Evolutionary conservation across 2,329 filamentous ascomycete genomes (phyloP), one percentile per base, ranked within the genome.

Genomic region (Xylariaceae sp.): DNA sequence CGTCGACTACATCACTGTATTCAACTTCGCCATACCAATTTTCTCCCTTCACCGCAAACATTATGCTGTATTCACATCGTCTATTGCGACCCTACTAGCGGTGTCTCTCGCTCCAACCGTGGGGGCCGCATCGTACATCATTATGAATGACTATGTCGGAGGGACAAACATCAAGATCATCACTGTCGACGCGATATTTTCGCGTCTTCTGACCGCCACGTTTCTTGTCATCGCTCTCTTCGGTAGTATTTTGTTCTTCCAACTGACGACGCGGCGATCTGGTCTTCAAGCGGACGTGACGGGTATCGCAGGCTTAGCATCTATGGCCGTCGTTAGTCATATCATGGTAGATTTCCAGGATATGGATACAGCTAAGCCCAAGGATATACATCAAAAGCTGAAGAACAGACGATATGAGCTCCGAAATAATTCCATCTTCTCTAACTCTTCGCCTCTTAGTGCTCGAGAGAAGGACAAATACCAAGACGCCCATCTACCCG

Each of bases 331-430:
- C 3, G 79, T 80, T 49, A 82, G 77, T 52, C 85, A 88, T 54
- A 86, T 88, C 60, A 67, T 88, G 52, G 82, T 81, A 65, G 85
- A 89, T 59, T 88, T 89, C 59, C 81, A 80, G 51, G 82, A 82
- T 45, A 78, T 86, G 66, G 85, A 89, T 59, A 78, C 80, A 1
- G 83, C 80, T 6, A 79, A 74, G 4, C 79, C 83, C 43, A 70
- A 79, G 39, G 77, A 82, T 42, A 88, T 89, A 34, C 85, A 88
- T 60, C 71, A 79, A 40, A 77, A 75, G 54, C 71, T 89, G n/a
- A 82, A 81, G 49, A 66, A 79, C 22, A 76, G 79, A 48, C 79
- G 84, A 29, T 89, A 88, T 55, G 76, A 83, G 43, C 67, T 89
- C 20, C 79, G 82, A 50, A 87, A 88, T 63, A 84, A 82, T 12